Base-by-base conservation (phyloP, 1,284 basidiomycete species). In the Erythrobasidium hasegawianum region DNA sequence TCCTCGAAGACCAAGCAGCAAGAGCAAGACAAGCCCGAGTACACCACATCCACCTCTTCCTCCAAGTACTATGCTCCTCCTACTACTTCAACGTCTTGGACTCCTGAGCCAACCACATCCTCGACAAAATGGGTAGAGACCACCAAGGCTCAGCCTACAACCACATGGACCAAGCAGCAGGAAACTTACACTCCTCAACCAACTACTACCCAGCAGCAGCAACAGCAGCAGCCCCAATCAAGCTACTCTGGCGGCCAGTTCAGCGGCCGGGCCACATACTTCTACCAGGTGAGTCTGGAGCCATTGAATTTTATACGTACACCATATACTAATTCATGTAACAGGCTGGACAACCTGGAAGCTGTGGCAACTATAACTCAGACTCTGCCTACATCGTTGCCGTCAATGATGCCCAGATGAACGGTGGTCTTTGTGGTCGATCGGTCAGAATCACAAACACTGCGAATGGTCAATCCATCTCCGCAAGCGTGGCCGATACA, bases 401-500 rank as follows among this genome's bases (percentile, higher is more conserved):
- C 58, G 81, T 88, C 43, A 81, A 47, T 50, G 33, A 52, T 22
- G 45, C 73, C 14, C 55, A 60, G 47, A 69, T 70, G 66, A 76
- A 70, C 22, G 71, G 71, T 24, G 87, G 86, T 10, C 45, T 77
- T 13, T 94, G 90, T 74, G 87, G 86, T 67, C 78, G 81, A 74
- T 74, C 80, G 59, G 83, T 92, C 71, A 70, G 76, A 70, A 85
- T 94, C 76, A 86, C 80, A 71, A 87, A 88, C 80, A 69, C 71
- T 38, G 71, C 76, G 61, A 86, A 84, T 77, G 80, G 81, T 70
- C 81, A 83, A 76, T 77, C 76, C 18, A 83, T 88, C 68, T 80
- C 77, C 1, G 90, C 86, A 65, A 82, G 79, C 27, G 81, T 93
- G 69, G 86, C 82, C 22, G 90, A 93, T 18, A 95, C 91, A 55